Evolutionary conservation across 78 protist species (phyloP).

Genomic region (Polysphondylium violaceum): DNA sequence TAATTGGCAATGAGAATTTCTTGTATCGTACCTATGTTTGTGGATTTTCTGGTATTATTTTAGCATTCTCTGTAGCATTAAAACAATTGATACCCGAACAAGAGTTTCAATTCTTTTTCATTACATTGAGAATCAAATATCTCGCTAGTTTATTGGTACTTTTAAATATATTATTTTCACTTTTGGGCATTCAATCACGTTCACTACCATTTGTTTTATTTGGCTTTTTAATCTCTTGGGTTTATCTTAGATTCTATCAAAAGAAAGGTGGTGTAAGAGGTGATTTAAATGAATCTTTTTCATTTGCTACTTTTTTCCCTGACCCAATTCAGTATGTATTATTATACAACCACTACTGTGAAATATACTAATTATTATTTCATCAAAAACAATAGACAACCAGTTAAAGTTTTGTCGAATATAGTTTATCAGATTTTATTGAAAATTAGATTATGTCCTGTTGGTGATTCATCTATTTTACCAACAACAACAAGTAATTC

Average conservation of each 20-base stretch:
- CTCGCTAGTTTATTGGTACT: constrained; percentile 13
- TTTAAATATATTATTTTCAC: not conserved
- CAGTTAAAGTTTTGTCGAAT: constrained; percentile 40
- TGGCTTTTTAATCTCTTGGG: constrained; percentile 25
- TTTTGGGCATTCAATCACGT: constrained; percentile 2
- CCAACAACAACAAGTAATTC: constrained; percentile 12
- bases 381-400: constrained; percentile 2
- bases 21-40: constrained; percentile 1
- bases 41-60: constrained; percentile 69
- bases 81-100: constrained; percentile 70
- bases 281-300: constrained; percentile 51
- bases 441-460: constrained; percentile 6
- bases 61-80: constrained; percentile 33
- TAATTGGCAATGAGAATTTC: not conserved
- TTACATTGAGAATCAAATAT: constrained; percentile 19
- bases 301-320: constrained; percentile 72
- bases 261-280: constrained; percentile 67
- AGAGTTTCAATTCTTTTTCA: not conserved
- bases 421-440: constrained; percentile 23
- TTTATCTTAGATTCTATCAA: constrained; percentile 72
- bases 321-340: constrained; percentile 67
- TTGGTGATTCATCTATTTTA: constrained; percentile 2
- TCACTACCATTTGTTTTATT: constrained; percentile 30
- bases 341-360: not conserved
- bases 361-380: not conserved